These are phyloP conservation scores for Hapsidospora chrysogenum DNA, from an alignment of 495 filamentous ascomycete species.

Conservation along the genomic window DNA sequence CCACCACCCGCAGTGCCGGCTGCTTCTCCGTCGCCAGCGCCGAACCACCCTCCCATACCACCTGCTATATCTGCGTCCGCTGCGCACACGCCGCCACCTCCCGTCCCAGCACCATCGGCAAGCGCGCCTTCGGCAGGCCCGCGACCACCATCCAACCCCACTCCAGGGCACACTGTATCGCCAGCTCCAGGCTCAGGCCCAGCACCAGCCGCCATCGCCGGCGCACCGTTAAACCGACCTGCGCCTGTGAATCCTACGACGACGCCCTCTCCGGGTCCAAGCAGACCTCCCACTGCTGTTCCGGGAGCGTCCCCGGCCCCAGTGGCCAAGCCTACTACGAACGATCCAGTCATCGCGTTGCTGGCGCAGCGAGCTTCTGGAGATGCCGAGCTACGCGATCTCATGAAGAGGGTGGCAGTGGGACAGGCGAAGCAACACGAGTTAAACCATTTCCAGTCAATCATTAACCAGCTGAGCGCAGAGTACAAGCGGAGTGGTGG, in stretches of 20 bases:
- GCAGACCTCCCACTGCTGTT: constrained; percentile 1
- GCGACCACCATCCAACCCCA: not conserved
- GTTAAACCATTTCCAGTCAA: constrained; percentile 72
- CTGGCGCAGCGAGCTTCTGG: constrained; percentile 74
- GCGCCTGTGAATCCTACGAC: not conserved
- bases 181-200: not conserved
- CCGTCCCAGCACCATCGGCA: not conserved
- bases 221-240: constrained; percentile 10
- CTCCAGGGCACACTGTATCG: not conserved
- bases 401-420: constrained; percentile 90
- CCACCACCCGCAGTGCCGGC: not conserved
- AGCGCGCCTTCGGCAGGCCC: not conserved
- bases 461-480: constrained; percentile 77
- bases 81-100: not conserved
- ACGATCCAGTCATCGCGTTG: constrained; percentile 91
- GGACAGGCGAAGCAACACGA: constrained; percentile 68
- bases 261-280: not conserved
- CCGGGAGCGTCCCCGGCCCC: constrained; percentile 7
- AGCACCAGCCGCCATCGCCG: constrained; percentile 10
- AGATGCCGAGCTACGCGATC: constrained; percentile 74
- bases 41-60: constrained; percentile 5
- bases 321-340: constrained; percentile 17
- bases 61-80: not conserved
- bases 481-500: constrained; percentile 26
- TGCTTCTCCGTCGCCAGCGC: constrained; percentile 1